Percentiles rank a stretch among this genome's conserved stretches.
These are phyloP conservation scores for Microthlaspi erraticum DNA, from an alignment of 345 rosid species.

Conservation along the genomic window DNA sequence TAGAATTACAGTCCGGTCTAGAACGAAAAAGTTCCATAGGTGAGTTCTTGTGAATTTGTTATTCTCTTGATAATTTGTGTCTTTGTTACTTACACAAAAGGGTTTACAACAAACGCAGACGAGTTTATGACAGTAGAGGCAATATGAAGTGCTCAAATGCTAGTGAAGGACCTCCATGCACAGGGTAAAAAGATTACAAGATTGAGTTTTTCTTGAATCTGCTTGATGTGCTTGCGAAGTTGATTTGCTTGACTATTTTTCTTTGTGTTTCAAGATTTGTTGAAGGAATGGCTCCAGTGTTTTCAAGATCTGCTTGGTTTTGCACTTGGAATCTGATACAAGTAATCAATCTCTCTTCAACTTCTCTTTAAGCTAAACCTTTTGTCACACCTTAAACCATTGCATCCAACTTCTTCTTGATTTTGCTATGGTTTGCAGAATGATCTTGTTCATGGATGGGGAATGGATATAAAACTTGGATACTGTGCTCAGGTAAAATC, in stretches of 20 bases:
- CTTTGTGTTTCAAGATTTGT: conserved; percentile 64
- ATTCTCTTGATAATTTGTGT: background rate
- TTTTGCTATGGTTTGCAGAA: conserved; percentile 54
- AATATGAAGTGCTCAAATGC: conserved; percentile 75
- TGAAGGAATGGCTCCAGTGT: conserved; percentile 99
- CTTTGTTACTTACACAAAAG: conserved; percentile 1
- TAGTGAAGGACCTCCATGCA: conserved; percentile 98
- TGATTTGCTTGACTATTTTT: background rate
- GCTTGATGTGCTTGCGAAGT: too few relatives aligned
- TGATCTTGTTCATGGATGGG: conserved; percentile 99
- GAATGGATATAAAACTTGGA: conserved; percentile 97
- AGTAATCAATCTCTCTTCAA: conserved; percentile 48
- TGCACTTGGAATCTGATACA: conserved; percentile 99
- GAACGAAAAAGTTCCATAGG: conserved; percentile 79
- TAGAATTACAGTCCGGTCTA: conserved; percentile 87
- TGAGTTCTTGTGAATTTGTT: conserved; percentile 35
- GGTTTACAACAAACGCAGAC: conserved; percentile 57
- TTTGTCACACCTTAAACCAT: background rate
- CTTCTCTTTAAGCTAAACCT: background rate
- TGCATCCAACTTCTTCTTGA: background rate
- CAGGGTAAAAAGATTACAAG: conserved; percentile 63
- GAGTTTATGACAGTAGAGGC: conserved; percentile 86
- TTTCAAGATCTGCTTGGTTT: conserved; percentile 97
- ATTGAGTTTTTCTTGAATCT: background rate
- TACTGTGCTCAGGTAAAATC: conserved; percentile 90